Evolutionary conservation across 2,329 filamentous ascomycete genomes (phyloP), one percentile per base, ranked within the genome.

Genomic region (Cladosporium sp.): DNA sequence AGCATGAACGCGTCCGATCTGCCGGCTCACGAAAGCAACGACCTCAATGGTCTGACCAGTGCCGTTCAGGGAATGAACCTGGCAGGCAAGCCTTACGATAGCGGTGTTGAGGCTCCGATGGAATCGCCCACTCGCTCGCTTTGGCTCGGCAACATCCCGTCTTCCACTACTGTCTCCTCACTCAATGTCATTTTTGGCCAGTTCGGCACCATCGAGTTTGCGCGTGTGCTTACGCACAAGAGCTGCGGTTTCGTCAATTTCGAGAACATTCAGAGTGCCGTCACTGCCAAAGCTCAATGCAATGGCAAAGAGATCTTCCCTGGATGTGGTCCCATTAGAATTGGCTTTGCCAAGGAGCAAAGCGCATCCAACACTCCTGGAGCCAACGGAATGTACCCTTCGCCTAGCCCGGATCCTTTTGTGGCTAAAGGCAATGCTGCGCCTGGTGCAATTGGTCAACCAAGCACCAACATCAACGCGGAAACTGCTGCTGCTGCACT

Each of bases 161-260:
- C 92, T 4, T 97, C 93, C 2, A 98, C 93, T 2, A 98, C 93
- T 0, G 91, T 93, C 9, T 95, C 92, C 1, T 97, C 93, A 0
- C 73, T 98, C 53, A 89, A 89, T 51, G 90, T 94, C 57, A 95
- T 97, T 72, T 98, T 98, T 73, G 88, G 88, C 67, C 80, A 84
- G n/a, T 95, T 93, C 59, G 93, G 93, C 8, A 80, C 86, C 3
- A 95, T 98, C 55, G 79, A 93, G 57, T 96, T 92, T 3, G 92
- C 89, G 22, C 82, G 93, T 56, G 93, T 98, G 4, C 77, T 98
- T 54, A 97, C 93, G 0, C 90, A 98, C 75, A 98, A 98, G 78
- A 97, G 95, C 70, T 98, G 93, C 66, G 93, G 92, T 3, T 98
- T 98, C 61, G 92, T 98, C 65, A 98, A 98, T 69, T 98, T 95